Conservation (phyloP, 768 basidiomycete species). For the Lyophyllum atratum region DNA sequence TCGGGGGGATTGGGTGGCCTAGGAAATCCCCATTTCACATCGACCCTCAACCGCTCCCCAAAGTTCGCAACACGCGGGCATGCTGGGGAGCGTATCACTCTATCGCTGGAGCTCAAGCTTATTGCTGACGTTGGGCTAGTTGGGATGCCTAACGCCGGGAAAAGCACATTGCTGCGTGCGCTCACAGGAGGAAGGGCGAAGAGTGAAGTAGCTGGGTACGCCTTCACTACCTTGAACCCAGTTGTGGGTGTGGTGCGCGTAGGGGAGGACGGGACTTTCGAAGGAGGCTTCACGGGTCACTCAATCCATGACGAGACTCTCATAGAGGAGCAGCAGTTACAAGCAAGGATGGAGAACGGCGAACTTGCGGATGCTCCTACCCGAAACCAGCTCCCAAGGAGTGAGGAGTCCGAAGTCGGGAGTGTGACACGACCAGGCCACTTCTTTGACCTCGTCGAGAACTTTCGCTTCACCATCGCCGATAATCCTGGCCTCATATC, state of each 20-base stretch:
- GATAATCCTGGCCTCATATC: slow-evolving; percentile 96
- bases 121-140: slow-evolving; percentile 95
- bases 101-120: slow-evolving; percentile 91
- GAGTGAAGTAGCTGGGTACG: slow-evolving; percentile 85
- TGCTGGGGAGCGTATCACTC: slow-evolving; percentile 73
- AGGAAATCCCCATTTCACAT: slow-evolving; percentile 87
- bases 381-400: slow-evolving; percentile 42
- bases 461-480: slow-evolving; percentile 90
- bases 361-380: slow-evolving; percentile 52
- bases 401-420: slow-evolving; percentile 16
- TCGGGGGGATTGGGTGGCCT: slow-evolving; percentile 79
- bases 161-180: slow-evolving; percentile 89
- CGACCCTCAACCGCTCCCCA: slow-evolving; percentile 71
- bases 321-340: slow-evolving; percentile 50
- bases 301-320: slow-evolving; percentile 68
- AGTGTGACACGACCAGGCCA: slow-evolving; percentile 37
- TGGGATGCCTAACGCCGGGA: slow-evolving; percentile 93
- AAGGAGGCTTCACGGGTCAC: slow-evolving; percentile 54
- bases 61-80: slow-evolving; percentile 84
- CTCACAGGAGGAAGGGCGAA: slow-evolving; percentile 84
- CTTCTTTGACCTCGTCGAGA: slow-evolving; percentile 64
- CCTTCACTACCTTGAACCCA: slow-evolving; percentile 95
- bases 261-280: slow-evolving; percentile 74
- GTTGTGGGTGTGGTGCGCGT: slow-evolving; percentile 90
- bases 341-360: slow-evolving; percentile 50